Evolutionary conservation across 1,284 basidiomycete species (phyloP), one percentile per base, ranked within the genome.

Genomic region (Cryptococcus depauperatus): DNA sequence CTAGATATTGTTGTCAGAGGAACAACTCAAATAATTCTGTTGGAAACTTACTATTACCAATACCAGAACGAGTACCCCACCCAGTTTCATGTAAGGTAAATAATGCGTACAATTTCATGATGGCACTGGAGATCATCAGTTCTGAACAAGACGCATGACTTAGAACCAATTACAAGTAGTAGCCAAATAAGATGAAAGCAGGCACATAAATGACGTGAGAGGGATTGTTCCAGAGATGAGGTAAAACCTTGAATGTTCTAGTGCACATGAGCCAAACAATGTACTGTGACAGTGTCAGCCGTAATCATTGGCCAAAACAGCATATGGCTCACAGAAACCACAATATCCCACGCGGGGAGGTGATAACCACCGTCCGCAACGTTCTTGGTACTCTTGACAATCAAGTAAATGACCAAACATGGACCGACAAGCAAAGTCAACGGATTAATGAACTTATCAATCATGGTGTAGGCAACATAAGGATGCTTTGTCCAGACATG

Each of bases 391-490:
- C 80, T 83, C 75, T 89, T 87, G 66, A 78, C 83, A 41, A 87
- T 77, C 40, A 92, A 74, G 56, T 80, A 79, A 4, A 78, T 74
- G 42, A 92, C 86, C 32, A 92, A 76, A 54, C 74, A 76, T 2
- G 86, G 88, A 1, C 88, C 89, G 18, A 84, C 78, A 23, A 92
- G 78, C 19, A 92, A 76, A 1, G 88, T 92, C 53, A 91, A 75
- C 1, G 89, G 88, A 67, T 92, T 92, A 73, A 91, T 82, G 41
- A 92, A 77, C 64, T 92, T 92, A 75, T 91, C 88, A 41, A 88
- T 82, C 88, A 91, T 92, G 16, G 85, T 89, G 71, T 86, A 91
- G 2, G 85, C 84, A 37, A 90, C 85, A 65, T 90, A 92, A 34
- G 88, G 88, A 73, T 91, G 86, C 41, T 79, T 70, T 0, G 84